Evolutionary conservation across 192 early-diverging fungal genomes (phyloP).

Genomic region (Podila clonocystis): DNA sequence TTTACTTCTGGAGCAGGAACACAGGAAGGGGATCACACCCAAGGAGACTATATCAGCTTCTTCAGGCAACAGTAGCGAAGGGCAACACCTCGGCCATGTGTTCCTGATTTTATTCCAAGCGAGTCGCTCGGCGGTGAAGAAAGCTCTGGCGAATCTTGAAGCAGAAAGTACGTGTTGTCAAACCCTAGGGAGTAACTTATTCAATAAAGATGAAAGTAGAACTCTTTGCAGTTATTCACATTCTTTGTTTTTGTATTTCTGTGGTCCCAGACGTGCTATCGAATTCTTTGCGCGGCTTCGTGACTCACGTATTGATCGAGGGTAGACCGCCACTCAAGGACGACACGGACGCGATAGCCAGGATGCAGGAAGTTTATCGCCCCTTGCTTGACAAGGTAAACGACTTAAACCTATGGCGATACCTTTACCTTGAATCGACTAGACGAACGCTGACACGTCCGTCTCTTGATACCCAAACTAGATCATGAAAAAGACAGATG

Average conservation of each 20-base stretch:
- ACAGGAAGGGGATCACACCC: neutral
- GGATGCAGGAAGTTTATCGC: conserved; percentile 16
- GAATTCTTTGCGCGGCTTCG: conserved; percentile 1
- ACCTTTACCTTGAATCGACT: too few species aligned
- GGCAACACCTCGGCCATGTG: conserved; percentile 15
- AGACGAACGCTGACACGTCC: too few species aligned
- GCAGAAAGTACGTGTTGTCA: conserved; percentile 14
- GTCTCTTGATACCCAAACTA: neutral
- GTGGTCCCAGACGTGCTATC: conserved; percentile 7
- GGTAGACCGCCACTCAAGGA: neutral
- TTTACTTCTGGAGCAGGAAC: conserved; percentile 11
- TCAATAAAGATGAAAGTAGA: too few species aligned
- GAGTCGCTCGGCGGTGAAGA: conserved; percentile 15
- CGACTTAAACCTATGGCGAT: neutral
- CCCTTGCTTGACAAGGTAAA: conserved; percentile 28
- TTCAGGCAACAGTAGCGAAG: neutral
- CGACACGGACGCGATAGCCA: neutral
- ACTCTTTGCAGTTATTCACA: too few species aligned
- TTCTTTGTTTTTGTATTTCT: neutral
- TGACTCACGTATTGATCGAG: conserved; percentile 7
- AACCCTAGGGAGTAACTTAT: neutral
- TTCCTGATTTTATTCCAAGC: conserved; percentile 37
- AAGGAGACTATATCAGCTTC: neutral
- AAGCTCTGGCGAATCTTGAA: conserved; percentile 11
- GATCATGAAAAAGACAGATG: conserved; percentile 27